phyloP scores from a whole-genome alignment of 192 early-diverging fungal species.

The Rhizophagus clarus region DNA sequence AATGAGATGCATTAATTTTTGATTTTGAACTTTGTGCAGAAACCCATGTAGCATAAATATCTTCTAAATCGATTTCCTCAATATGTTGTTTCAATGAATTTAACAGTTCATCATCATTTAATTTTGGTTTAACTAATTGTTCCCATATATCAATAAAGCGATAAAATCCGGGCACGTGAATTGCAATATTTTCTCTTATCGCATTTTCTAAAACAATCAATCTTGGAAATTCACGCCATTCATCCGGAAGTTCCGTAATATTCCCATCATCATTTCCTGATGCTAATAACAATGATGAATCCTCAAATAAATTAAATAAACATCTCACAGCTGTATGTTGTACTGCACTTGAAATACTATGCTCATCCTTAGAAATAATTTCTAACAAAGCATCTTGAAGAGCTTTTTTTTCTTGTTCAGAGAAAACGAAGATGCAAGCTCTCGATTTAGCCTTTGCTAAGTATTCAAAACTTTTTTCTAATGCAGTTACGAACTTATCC shows the following conservation, averaged over 20 bases:
- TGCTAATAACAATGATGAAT: conserved; percentile 13
- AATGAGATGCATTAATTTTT: not conserved
- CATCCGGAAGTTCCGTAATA: not conserved
- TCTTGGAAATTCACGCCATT: conserved; percentile 25
- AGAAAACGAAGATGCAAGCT: conserved; percentile 27
- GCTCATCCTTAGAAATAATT: conserved; percentile 11
- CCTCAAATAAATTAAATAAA: conserved; percentile 32
- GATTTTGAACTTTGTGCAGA: not conserved
- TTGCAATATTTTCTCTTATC: conserved; percentile 34
- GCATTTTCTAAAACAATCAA: conserved; percentile 28
- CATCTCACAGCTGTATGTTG: conserved; percentile 15
- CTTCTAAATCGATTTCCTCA: conserved; percentile 7
- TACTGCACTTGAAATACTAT: not conserved
- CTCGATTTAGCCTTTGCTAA: not conserved
- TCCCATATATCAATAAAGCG: conserved; percentile 25
- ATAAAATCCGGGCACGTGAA: conserved; percentile 35
- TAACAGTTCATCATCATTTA: not conserved
- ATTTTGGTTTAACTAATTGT: conserved; percentile 2
- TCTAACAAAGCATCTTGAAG: conserved; percentile 25
- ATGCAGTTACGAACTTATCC: conserved; percentile 26
- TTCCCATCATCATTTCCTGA: not conserved
- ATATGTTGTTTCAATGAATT: not conserved
- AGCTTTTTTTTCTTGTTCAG: conserved; percentile 15
- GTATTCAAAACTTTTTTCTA: conserved; percentile 16
- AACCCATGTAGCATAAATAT: conserved; percentile 15